Conservation (phyloP, 305 asterid species). For the Caryopteris hybrid region DNA sequence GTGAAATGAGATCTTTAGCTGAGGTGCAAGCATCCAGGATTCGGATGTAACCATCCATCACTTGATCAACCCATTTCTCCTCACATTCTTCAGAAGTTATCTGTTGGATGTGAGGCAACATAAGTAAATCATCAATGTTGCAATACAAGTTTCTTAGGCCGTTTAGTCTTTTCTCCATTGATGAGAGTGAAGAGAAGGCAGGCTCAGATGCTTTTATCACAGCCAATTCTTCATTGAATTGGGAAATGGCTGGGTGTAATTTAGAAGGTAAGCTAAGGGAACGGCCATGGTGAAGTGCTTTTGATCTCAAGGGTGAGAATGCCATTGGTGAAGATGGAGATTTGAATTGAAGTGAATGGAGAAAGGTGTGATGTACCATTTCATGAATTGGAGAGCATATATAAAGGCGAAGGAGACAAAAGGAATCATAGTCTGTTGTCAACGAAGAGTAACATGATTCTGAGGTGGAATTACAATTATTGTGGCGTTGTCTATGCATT, state of each 20-base stretch:
- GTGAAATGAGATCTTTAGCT: slow-evolving; percentile 20
- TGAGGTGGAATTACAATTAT: background rate
- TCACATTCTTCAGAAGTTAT: slow-evolving; percentile 13
- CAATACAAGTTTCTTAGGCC: slow-evolving; percentile 15
- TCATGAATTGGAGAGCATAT: background rate
- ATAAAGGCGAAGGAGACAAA: background rate
- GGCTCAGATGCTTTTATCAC: slow-evolving; percentile 6
- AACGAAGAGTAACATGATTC: background rate
- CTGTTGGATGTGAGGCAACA: slow-evolving; percentile 17
- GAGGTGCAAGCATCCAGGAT: slow-evolving; percentile 25
- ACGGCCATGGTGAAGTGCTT: slow-evolving; percentile 23
- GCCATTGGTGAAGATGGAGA: background rate
- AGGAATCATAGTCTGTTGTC: background rate
- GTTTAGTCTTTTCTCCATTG: background rate
- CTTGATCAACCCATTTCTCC: slow-evolving; percentile 19
- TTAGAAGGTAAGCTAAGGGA: slow-evolving; percentile 31
- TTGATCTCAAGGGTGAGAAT: slow-evolving; percentile 9
- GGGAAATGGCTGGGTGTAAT: slow-evolving; percentile 17
- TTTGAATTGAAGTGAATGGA: background rate
- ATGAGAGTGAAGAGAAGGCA: slow-evolving; percentile 7
- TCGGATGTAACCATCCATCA: slow-evolving; percentile 19
- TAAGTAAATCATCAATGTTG: slow-evolving; percentile 15
- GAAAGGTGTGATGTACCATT: background rate
- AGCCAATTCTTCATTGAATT: slow-evolving; percentile 13
- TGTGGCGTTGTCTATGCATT: background rate